phyloP scores from a whole-genome alignment of 148 eudicot species.

The Pouteria glomerata region DNA sequence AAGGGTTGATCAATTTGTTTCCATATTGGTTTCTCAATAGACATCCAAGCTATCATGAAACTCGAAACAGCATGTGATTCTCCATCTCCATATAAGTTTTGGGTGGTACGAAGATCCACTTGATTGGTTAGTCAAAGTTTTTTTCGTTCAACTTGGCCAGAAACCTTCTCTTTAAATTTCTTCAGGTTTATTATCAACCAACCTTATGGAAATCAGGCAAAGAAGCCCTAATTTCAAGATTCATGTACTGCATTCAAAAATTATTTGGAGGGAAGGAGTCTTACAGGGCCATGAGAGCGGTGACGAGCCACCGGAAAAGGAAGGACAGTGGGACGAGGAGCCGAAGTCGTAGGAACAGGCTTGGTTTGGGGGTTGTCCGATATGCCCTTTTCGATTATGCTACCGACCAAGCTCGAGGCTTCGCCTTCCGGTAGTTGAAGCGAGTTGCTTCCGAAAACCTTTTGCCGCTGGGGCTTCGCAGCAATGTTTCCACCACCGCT shows the following conservation, averaged over 20 bases:
- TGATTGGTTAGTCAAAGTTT: neutral
- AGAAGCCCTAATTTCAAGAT: neutral
- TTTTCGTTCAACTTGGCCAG: neutral
- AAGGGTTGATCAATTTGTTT: too few species aligned
- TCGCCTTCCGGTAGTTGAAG: constrained; percentile 22
- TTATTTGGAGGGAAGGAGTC: neutral
- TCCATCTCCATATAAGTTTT: too few species aligned
- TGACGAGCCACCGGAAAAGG: constrained; percentile 94
- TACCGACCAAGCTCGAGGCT: constrained; percentile 49
- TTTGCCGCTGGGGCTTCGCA: constrained; percentile 10
- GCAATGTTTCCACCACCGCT: constrained; percentile 20
- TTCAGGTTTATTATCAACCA: neutral
- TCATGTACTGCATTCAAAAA: neutral
- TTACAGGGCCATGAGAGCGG: constrained; percentile 88
- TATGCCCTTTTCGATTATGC: constrained; percentile 70
- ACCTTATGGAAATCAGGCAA: neutral
- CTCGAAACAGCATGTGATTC: too few species aligned
- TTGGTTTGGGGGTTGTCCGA: constrained; percentile 14
- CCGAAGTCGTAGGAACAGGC: constrained; percentile 26
- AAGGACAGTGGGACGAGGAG: constrained; percentile 58
- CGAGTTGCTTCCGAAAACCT: constrained; percentile 29
- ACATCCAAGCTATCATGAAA: too few species aligned
- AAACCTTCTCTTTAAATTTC: neutral
- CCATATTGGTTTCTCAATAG: too few species aligned
- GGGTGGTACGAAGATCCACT: too few species aligned